phyloP scores from a whole-genome alignment of 2,329 filamentous ascomycete species.

The Beauveria sp. region DNA sequence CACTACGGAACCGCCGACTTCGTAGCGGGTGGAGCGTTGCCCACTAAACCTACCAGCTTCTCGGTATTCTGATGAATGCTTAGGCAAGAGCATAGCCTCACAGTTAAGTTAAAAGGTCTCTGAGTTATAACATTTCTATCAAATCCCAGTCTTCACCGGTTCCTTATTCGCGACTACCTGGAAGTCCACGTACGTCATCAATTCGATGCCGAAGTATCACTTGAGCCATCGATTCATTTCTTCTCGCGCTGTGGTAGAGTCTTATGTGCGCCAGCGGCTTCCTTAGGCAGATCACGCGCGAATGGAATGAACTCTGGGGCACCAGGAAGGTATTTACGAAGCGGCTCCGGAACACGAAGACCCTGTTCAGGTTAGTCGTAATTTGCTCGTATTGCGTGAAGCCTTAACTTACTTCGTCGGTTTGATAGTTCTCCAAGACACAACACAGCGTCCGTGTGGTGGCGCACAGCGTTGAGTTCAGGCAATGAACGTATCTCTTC shows the following conservation, averaged over 20 bases:
- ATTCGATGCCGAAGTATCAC: background rate
- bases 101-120: background rate
- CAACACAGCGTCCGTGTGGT: conserved; percentile 92
- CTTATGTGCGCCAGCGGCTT: conserved; percentile 34
- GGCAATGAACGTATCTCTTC: conserved; percentile 91
- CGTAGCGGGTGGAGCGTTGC: too few species aligned
- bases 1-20: too few species aligned
- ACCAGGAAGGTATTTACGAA: conserved; percentile 86
- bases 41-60: background rate
- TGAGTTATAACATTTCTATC: too few species aligned
- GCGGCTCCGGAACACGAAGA: conserved; percentile 69
- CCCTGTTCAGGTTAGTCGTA: conserved; percentile 39
- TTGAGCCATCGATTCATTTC: conserved; percentile 5
- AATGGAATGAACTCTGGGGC: conserved; percentile 85
- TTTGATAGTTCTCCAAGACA: conserved; percentile 95
- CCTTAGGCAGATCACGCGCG: conserved; percentile 76
- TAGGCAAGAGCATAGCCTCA: background rate
- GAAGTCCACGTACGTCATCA: too few species aligned
- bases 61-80: background rate
- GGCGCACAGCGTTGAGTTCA: conserved; percentile 85
- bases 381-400: background rate
- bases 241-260: conserved; percentile 24
- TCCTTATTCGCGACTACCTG: too few species aligned
- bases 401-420: conserved; percentile 56
- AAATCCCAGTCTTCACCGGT: too few species aligned